These are phyloP conservation scores for Clavispora santaluciae DNA, from an alignment of 805 yeast species.

Conservation along the genomic window DNA sequence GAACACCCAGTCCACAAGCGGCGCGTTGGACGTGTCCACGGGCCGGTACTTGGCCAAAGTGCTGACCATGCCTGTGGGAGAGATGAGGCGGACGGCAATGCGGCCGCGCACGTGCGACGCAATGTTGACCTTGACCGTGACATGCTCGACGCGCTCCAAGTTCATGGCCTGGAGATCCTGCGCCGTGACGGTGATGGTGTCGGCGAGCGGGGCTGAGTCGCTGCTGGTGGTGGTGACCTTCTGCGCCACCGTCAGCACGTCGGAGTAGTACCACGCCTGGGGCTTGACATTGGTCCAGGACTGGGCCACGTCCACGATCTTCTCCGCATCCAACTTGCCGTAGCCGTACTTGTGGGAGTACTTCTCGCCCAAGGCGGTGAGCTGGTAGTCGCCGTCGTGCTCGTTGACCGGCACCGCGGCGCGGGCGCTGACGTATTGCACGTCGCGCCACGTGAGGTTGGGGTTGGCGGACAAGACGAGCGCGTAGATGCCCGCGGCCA, in stretches of 20 bases:
- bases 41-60: slow-evolving; percentile 66
- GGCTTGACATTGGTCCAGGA: slow-evolving; percentile 85
- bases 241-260: slow-evolving; percentile 31
- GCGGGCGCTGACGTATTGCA: slow-evolving; percentile 76
- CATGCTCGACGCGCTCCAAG: slow-evolving; percentile 75
- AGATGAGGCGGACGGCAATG: slow-evolving; percentile 56
- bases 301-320: slow-evolving; percentile 66
- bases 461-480: slow-evolving; percentile 81
- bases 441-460: slow-evolving; percentile 89
- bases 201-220: slow-evolving; percentile 16
- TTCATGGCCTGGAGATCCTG: slow-evolving; percentile 52
- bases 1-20: slow-evolving; percentile 82
- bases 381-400: slow-evolving; percentile 72
- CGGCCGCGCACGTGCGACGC: slow-evolving; percentile 64
- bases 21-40: slow-evolving; percentile 50
- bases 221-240: slow-evolving; percentile 9
- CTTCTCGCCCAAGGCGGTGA: slow-evolving; percentile 57
- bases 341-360: slow-evolving; percentile 89
- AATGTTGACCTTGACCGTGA: slow-evolving; percentile 74
- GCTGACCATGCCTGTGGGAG: slow-evolving; percentile 75
- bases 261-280: slow-evolving; percentile 73
- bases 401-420: slow-evolving; percentile 64
- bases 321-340: slow-evolving; percentile 84
- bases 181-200: slow-evolving; percentile 39
- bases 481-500: slow-evolving; percentile 94